Evolutionary conservation across 129 eudicot genomes (phyloP).

Genomic region (Cynara cardunculus): DNA sequence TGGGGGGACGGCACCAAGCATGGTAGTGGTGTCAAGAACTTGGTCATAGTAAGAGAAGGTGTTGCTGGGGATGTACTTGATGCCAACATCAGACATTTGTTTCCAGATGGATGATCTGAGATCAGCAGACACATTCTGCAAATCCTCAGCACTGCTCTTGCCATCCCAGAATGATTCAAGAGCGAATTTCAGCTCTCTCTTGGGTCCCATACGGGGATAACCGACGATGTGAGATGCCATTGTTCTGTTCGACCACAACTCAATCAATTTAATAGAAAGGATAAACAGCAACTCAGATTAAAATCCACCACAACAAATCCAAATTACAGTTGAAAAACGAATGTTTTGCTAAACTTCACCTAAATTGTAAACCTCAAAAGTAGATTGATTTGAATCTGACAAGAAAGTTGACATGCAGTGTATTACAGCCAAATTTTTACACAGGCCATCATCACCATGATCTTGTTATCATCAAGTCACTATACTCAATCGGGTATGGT

Average conservation of each 20-base stretch:
- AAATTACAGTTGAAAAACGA: background rate
- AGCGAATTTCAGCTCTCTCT: constrained; percentile 98
- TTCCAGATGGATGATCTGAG: constrained; percentile 76
- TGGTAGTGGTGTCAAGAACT: constrained; percentile 71
- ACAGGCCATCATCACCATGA: background rate
- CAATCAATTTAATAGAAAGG: constrained; percentile 4
- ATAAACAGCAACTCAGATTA: background rate
- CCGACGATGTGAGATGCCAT: constrained; percentile 99
- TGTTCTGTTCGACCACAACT: constrained; percentile 34
- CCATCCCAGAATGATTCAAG: constrained; percentile 84
- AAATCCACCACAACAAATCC: background rate
- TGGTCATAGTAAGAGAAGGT: constrained; percentile 74
- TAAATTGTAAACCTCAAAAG: background rate
- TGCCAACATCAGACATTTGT: constrained; percentile 68
- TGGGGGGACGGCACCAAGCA: constrained; percentile 73
- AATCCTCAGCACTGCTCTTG: constrained; percentile 71
- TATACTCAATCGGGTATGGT: background rate
- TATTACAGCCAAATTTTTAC: background rate
- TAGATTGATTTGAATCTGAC: background rate
- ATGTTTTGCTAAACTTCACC: background rate
- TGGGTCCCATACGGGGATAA: constrained; percentile 99
- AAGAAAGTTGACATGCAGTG: background rate
- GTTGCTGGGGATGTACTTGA: constrained; percentile 81
- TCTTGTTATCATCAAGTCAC: background rate
- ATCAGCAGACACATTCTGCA: constrained; percentile 71